Evolutionary conservation across 2,329 filamentous ascomycete genomes (phyloP).

Genomic region (Aulographum hederae): DNA sequence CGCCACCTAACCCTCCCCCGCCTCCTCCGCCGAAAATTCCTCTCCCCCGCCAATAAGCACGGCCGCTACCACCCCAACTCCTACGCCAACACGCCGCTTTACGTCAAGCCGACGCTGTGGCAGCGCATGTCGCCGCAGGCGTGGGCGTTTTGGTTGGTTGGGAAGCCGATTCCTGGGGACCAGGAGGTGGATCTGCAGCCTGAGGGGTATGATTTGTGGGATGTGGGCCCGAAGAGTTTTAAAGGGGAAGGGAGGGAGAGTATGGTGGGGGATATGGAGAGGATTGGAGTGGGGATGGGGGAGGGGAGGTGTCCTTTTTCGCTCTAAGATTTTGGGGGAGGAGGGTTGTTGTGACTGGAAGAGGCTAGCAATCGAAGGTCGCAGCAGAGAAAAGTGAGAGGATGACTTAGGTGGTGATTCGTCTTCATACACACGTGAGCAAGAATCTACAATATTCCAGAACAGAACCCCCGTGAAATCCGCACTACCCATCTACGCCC

Average conservation of each 20-base stretch:
- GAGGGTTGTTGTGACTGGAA: too few relatives aligned
- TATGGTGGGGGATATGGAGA: slow-evolving; percentile 10
- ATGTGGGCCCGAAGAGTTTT: slow-evolving; percentile 42
- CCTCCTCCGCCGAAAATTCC: slow-evolving; percentile 15
- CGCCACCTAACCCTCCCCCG: slow-evolving; percentile 44
- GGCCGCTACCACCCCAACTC: slow-evolving; percentile 31
- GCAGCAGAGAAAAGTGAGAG: too few relatives aligned
- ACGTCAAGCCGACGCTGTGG: slow-evolving; percentile 36
- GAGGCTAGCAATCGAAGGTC: too few relatives aligned
- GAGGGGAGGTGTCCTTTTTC: slow-evolving; percentile 16
- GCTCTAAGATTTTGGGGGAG: background rate
- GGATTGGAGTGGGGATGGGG: slow-evolving; percentile 10
- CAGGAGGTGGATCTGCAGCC: slow-evolving; percentile 27
- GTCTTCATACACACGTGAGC: too few relatives aligned
- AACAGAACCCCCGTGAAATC: too few relatives aligned
- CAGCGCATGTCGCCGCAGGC: slow-evolving; percentile 43
- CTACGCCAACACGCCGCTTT: slow-evolving; percentile 45
- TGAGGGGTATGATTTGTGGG: slow-evolving; percentile 34
- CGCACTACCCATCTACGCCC: too few relatives aligned
- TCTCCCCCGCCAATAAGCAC: slow-evolving; percentile 30
- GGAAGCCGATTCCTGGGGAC: slow-evolving; percentile 29
- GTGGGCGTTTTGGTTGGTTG: slow-evolving; percentile 27
- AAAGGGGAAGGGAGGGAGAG: slow-evolving; percentile 25
- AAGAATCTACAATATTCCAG: too few relatives aligned
- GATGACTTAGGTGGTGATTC: too few relatives aligned